Evolutionary conservation across 2,329 filamentous ascomycete species (phyloP), one percentile per base, ranked within the genome.

Genomic region (Xylaria sp.): DNA sequence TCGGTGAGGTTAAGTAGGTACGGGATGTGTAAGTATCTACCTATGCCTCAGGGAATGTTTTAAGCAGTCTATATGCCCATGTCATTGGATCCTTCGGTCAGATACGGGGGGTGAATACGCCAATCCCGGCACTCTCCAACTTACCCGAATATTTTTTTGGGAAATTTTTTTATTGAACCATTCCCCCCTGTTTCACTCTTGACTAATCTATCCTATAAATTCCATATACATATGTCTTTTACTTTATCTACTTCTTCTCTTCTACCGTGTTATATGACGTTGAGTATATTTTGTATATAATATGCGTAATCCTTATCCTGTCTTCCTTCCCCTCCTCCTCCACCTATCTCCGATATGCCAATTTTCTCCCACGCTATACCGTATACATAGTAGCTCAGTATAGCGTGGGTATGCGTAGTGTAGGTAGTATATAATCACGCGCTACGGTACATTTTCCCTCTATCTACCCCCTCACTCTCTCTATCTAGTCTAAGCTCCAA

Each of bases 1-100:
- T 71, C 69, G 69, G 69, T 71, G 69, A 71, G 67, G 59, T 66
- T 40, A 60, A 59, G 48, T 69, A 65, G 65, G 68, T 70, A 53
- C 37, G 27, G 51, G 18, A 58, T 21, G 32, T 58, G 55, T 21
- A 16, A 18, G 48, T 29, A 51, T 35, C 32, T 35, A 35, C 40
- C 40, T 44, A 18, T 18, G 27, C 55, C n/a, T 48, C 65, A 60
- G 65, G 55, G 60, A 35, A 16, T 47, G 40, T 51, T 23, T 27
- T 12, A 48, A 35, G n/a, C 13, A 40, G 35, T 40, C 35, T 21
- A 54, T 54, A 64, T 40, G 44, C 65, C 53, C 68, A 65, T 69
- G 64, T 51, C 35, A 63, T 66, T 63, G 54, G 59, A 16, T 9
- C 48, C 51, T 61, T 69, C 66, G 66, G 66, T 69, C 63, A 66